A percentile compares a stretch with the other conserved stretches of the same genome.
These are phyloP conservation scores for Didymosphaeria variabile DNA, from an alignment of 2,329 filamentous ascomycete genomes.

Conservation along the genomic window DNA sequence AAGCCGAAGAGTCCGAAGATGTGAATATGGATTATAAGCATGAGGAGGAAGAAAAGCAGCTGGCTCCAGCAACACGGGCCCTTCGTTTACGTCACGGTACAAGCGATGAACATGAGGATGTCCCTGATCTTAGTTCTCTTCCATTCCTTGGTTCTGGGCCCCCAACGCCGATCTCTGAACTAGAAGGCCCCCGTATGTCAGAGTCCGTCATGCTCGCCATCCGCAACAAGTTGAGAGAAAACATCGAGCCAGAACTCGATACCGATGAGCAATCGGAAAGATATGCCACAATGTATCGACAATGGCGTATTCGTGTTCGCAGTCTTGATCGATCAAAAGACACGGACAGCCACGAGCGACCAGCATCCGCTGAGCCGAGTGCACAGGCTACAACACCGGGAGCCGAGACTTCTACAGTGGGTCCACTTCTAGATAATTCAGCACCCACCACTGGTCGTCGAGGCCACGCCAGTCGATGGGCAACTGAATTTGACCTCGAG, in stretches of 20 bases:
- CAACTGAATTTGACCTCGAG: constrained; percentile 76
- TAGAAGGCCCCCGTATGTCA: constrained; percentile 48
- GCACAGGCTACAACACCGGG: constrained; percentile 59
- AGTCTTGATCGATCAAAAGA: constrained; percentile 54
- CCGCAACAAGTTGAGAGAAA: constrained; percentile 43
- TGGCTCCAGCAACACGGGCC: constrained; percentile 45
- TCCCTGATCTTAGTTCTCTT: constrained; percentile 53
- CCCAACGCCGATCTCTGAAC: constrained; percentile 55
- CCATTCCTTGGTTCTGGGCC: constrained; percentile 57
- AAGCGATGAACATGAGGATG: constrained; percentile 46
- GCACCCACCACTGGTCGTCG: constrained; percentile 41
- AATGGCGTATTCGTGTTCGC: constrained; percentile 54
- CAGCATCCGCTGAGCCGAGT: constrained; percentile 46
- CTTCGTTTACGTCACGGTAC: constrained; percentile 40
- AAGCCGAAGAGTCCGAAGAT: constrained; percentile 47
- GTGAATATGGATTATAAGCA: constrained; percentile 36
- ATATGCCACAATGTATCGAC: constrained; percentile 51
- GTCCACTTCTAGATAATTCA: constrained; percentile 39
- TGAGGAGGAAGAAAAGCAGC: constrained; percentile 33
- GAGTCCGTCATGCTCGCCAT: constrained; percentile 49
- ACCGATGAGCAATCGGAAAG: constrained; percentile 41
- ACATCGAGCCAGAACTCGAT: constrained; percentile 40
- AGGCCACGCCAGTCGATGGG: constrained; percentile 44
- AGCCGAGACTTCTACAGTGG: constrained; percentile 38
- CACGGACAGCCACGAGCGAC: constrained; percentile 47